Evolutionary conservation across 164 flowering plant genomes (phyloP), one percentile per base, ranked within the genome.

Genomic region (Cinnamomum chago): DNA sequence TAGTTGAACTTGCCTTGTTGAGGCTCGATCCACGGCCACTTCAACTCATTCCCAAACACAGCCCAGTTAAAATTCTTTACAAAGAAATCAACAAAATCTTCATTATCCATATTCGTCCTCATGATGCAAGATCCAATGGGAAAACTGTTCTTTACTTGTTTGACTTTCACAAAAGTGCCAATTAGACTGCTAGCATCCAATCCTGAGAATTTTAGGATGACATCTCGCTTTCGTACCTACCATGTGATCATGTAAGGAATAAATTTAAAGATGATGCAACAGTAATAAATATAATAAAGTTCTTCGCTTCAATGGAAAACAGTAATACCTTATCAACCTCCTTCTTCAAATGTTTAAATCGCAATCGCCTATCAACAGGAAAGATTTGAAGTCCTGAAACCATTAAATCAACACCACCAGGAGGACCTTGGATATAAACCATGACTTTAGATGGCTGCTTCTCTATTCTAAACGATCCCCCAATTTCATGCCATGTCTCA

Each of bases 341-440:
- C 74, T 58, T 81, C 84, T 74, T 88, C 73, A 93, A 83, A 75
- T 90, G 82, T 75, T 74, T 86, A 75, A 93, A 90, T 78, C 99
- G 87, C 58, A 82, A 77, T 6, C 66, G 77, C 78, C 99, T 84
- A 75, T 95, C 86, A 68, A 92, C 95, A 9, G 99, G 86, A 76
- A 95, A 95, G 58, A 95, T 88, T 71, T 92, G 98, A 71, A 95
- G 89, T 40, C 96, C 97, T 58, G 90, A 96, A 77, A 95, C 82
- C 98, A 93, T 95, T 23, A 95, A 79, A 80, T 91, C 92, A 67
- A 93, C 85, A 24, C 99, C 97, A 23, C 97, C n/a, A 77, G 88
- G 85, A 75, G 99, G 99, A 76, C 99, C 99, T 79, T 93, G 98
- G 60, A 95, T 74, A 65, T 93, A 93, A 76, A 90, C 91, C 93